Evolutionary conservation across 306 rosid species (phyloP).

Genomic region (Cicer cuneatum): DNA sequence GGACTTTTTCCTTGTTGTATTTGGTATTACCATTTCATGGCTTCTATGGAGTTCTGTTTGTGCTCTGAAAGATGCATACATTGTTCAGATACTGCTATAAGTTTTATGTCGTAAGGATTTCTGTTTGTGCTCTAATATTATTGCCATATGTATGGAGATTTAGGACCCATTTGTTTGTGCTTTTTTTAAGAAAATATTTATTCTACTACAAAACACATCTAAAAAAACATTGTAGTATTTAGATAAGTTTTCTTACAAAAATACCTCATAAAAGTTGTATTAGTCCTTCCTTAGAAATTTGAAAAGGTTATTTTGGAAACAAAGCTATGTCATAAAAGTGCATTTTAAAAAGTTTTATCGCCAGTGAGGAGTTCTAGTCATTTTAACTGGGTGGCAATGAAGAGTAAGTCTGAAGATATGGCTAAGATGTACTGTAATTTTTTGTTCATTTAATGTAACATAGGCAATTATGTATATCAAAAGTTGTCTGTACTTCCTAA

Average conservation of each 20-base stretch:
- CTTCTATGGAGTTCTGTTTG: constrained; percentile 22
- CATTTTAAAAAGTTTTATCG: not conserved
- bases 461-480: constrained; percentile 1
- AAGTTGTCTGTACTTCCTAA: constrained; percentile 41
- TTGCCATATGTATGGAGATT: not conserved
- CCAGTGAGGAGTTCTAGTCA: constrained; percentile 1
- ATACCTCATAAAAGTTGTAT: not conserved
- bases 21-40: not conserved
- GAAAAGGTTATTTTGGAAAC: not conserved
- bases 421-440: constrained; percentile 5
- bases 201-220: not conserved
- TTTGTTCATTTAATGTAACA: constrained; percentile 23
- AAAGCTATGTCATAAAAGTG: not conserved
- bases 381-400: constrained; percentile 5
- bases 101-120: not conserved
- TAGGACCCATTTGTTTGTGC: constrained; percentile 19
- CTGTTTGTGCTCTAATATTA: no score
- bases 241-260: not conserved
- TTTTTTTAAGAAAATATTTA: not conserved
- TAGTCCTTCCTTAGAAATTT: constrained; percentile 1
- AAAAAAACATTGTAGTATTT: not conserved
- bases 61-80: constrained; percentile 21
- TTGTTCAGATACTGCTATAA: constrained; percentile 11
- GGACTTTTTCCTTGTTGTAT: not conserved
- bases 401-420: constrained; percentile 25